phyloP scores from a whole-genome alignment of 2,329 filamentous ascomycete genomes.

The Salinomyces thailandicus region DNA sequence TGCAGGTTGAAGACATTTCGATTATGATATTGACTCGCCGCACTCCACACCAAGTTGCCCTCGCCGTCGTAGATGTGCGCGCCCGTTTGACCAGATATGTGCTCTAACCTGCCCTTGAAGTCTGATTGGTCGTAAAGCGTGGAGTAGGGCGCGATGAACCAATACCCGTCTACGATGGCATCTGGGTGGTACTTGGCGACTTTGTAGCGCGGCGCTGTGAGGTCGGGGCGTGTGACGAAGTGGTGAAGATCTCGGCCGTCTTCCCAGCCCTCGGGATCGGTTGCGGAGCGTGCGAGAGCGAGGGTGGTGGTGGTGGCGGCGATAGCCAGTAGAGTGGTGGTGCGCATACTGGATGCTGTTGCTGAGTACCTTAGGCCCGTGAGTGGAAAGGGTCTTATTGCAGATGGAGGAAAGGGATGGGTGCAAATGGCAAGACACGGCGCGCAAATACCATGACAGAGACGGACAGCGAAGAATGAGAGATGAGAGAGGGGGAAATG shows the following conservation, averaged over 20 bases:
- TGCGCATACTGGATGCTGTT: too few species aligned
- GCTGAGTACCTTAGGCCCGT: too few species aligned
- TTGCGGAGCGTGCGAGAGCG: neutral
- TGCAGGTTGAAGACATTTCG: neutral
- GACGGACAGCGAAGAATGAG: too few species aligned
- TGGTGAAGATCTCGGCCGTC: neutral
- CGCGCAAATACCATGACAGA: too few species aligned
- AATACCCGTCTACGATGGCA: neutral
- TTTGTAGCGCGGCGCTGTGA: neutral
- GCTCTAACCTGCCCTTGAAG: neutral
- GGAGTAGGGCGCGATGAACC: slow-evolving; percentile 3
- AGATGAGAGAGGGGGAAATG: too few species aligned
- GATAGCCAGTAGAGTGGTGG: too few species aligned
- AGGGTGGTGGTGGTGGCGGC: neutral
- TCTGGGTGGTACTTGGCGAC: neutral
- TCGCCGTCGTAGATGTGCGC: slow-evolving; percentile 1
- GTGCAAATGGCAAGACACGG: too few species aligned
- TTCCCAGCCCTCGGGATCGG: neutral
- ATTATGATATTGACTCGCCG: neutral
- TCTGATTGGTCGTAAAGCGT: slow-evolving; percentile 1
- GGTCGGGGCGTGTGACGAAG: slow-evolving; percentile 3
- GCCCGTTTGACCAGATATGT: slow-evolving; percentile 1
- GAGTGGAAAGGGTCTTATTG: too few species aligned
- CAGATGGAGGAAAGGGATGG: too few species aligned
- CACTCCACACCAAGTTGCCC: slow-evolving; percentile 3